phyloP scores from a whole-genome alignment of 345 rosid species.

The Durio zibethinus region DNA sequence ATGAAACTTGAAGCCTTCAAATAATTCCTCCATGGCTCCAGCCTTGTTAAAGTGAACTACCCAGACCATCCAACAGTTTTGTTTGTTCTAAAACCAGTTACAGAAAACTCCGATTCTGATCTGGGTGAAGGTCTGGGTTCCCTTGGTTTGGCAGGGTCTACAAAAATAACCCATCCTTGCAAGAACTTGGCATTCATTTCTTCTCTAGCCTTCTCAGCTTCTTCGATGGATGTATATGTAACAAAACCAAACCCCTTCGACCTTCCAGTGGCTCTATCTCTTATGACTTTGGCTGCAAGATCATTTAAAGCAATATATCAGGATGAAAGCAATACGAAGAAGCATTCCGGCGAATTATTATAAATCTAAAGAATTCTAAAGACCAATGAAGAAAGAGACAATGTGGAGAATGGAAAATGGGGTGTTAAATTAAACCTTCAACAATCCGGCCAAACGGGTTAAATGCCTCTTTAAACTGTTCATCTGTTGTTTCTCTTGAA shows the following conservation, averaged over 20 bases:
- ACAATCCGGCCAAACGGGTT: not conserved
- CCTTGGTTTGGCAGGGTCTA: constrained; percentile 83
- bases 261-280: constrained; percentile 62
- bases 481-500: constrained; percentile 4
- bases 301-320: not conserved
- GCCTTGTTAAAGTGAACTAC: constrained; percentile 14
- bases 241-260: constrained; percentile 87
- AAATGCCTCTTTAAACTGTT: constrained; percentile 1
- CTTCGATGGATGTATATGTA: constrained; percentile 61
- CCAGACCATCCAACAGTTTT: constrained; percentile 82
- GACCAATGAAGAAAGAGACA: not conserved
- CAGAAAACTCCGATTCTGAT: constrained; percentile 33
- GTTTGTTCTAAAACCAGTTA: constrained; percentile 60
- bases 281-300: constrained; percentile 60
- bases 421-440: constrained; percentile 42
- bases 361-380: not conserved
- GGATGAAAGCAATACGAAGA: not conserved
- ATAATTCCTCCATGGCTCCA: not conserved
- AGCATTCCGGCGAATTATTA: not conserved
- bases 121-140: constrained; percentile 47
- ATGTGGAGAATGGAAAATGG: constrained; percentile 28
- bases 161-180: constrained; percentile 96
- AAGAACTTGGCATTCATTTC: constrained; percentile 82
- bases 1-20: not conserved
- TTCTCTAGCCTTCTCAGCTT: constrained; percentile 86